Conservation (phyloP, 805 yeast species). For the Starmerella davenportii region DNA sequence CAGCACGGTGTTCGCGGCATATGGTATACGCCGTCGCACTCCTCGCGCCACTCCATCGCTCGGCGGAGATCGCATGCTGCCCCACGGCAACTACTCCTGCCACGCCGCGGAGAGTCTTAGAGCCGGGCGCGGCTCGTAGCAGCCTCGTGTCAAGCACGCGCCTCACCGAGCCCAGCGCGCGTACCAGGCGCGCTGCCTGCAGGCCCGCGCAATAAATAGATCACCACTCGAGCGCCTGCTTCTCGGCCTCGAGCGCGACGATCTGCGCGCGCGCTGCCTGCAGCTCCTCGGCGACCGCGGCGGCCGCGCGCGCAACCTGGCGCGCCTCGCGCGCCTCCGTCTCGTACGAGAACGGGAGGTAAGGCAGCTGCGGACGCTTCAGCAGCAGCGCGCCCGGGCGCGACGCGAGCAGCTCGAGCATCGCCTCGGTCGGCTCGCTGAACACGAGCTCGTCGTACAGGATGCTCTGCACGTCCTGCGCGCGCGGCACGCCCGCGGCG, state of each 20-base stretch:
- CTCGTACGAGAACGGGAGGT: slow-evolving; percentile 27
- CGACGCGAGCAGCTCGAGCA: slow-evolving; percentile 58
- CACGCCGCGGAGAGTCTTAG: too few relatives aligned
- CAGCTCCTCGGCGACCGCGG: slow-evolving; percentile 30
- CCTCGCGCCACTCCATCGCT: too few relatives aligned
- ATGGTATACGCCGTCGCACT: too few relatives aligned
- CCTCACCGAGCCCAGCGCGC: too few relatives aligned
- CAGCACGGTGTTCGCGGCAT: too few relatives aligned
- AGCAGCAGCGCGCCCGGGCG: slow-evolving; percentile 24
- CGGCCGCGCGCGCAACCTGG: slow-evolving; percentile 32
- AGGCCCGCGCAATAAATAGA: background rate
- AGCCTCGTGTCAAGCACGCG: too few relatives aligned
- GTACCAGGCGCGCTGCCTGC: too few relatives aligned
- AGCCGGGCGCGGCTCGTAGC: too few relatives aligned
- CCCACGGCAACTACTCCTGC: too few relatives aligned
- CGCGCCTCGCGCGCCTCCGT: slow-evolving; percentile 50
- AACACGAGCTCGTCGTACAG: slow-evolving; percentile 83
- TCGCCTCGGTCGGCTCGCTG: slow-evolving; percentile 82
- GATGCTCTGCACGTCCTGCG: slow-evolving; percentile 36
- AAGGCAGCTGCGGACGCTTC: slow-evolving; percentile 20
- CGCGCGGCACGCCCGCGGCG: slow-evolving; percentile 17
- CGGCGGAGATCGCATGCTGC: too few relatives aligned
- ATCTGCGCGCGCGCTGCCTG: slow-evolving; percentile 27
- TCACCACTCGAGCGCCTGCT: slow-evolving; percentile 5
- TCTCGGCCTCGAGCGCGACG: slow-evolving; percentile 20